phyloP scores from a whole-genome alignment of 768 basidiomycete genomes.

The Sporobolomyces pararoseus region DNA sequence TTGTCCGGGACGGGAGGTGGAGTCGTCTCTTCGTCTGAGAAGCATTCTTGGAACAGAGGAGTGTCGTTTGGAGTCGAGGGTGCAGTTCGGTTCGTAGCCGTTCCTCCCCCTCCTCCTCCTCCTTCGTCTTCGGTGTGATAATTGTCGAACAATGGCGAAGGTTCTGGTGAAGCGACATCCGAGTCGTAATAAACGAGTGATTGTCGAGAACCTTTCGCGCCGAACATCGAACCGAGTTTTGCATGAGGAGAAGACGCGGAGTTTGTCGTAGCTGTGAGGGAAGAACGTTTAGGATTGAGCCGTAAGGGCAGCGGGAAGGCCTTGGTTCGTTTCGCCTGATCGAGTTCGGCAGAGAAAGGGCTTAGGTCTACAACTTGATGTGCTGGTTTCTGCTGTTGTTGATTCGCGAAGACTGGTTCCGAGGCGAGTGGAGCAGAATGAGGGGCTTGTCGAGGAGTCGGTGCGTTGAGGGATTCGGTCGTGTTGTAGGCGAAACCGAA shows the following conservation, averaged over 20 bases:
- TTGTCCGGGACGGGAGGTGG: slow-evolving; percentile 9
- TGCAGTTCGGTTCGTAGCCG: slow-evolving; percentile 18
- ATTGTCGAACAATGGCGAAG: slow-evolving; percentile 36
- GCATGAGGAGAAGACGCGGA: slow-evolving; percentile 10
- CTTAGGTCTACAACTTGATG: slow-evolving; percentile 22
- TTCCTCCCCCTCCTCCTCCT: not conserved
- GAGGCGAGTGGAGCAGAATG: slow-evolving; percentile 17
- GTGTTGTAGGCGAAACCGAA: slow-evolving; percentile 24
- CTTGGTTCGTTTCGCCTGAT: not conserved
- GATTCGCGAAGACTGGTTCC: slow-evolving; percentile 13
- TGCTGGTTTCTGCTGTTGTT: slow-evolving; percentile 2
- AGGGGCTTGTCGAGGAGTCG: slow-evolving; percentile 3
- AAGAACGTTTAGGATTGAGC: slow-evolving; percentile 12
- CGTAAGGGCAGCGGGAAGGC: slow-evolving; percentile 33
- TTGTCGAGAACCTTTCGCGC: not conserved
- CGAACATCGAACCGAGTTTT: slow-evolving; percentile 4
- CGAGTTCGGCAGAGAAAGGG: not conserved
- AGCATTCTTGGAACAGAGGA: slow-evolving; percentile 21
- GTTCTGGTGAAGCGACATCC: slow-evolving; percentile 20
- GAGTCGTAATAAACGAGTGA: slow-evolving; percentile 16
- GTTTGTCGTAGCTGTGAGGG: not conserved
- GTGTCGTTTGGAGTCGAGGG: slow-evolving; percentile 39
- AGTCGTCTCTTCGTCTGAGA: slow-evolving; percentile 25
- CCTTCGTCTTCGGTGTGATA: slow-evolving; percentile 1
- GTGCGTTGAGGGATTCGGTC: slow-evolving; percentile 11